phyloP scores from a whole-genome alignment of 2,329 filamentous ascomycete species.

The Cercospora beticola region DNA sequence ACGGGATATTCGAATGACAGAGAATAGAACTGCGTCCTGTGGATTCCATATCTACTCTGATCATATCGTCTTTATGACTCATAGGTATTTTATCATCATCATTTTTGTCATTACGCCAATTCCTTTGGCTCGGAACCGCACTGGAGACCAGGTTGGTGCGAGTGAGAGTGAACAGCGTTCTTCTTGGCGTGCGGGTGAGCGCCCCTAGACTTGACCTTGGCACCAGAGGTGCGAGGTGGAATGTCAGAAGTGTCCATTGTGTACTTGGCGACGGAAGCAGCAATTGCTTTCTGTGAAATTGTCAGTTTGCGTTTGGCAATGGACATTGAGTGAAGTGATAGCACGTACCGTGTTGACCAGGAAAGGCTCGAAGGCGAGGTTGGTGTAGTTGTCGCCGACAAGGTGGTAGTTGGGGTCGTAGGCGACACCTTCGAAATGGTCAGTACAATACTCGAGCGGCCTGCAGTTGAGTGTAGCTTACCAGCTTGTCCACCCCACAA shows the following conservation, averaged over 20 bases:
- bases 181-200: conserved; percentile 20
- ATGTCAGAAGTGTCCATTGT: conserved; percentile 13
- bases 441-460: too few relatives aligned
- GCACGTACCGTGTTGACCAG: conserved; percentile 44
- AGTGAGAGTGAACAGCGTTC: conserved; percentile 12
- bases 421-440: too few relatives aligned
- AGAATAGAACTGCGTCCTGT: background rate
- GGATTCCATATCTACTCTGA: background rate
- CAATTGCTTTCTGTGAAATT: background rate
- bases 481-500: conserved; percentile 72
- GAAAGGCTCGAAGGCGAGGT: conserved; percentile 56
- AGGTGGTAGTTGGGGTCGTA: conserved; percentile 60
- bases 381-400: conserved; percentile 53
- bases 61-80: background rate
- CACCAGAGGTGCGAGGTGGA: conserved; percentile 8
- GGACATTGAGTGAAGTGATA: background rate
- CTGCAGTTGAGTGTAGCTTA: too few relatives aligned
- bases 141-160: conserved; percentile 15
- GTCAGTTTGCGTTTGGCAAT: background rate
- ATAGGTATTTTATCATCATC: background rate
- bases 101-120: background rate
- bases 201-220: conserved; percentile 17
- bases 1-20: background rate
- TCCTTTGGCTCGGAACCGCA: conserved; percentile 14
- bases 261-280: conserved; percentile 12